Evolutionary conservation across 768 basidiomycete genomes (phyloP).

Genomic region (Phylloporus arenicola): DNA sequence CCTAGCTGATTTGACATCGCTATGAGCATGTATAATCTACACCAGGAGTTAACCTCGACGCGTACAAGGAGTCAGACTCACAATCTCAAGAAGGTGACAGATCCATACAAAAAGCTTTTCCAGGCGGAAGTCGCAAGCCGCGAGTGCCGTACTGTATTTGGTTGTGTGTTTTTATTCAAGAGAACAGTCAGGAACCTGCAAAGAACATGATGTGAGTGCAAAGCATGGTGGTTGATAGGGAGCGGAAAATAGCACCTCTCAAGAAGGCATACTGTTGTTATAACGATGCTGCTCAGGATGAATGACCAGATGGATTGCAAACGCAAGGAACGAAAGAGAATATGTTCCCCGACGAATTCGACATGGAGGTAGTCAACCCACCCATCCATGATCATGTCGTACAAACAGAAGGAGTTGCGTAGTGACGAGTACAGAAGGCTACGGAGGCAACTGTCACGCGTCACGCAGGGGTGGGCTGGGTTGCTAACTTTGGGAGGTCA

Average conservation of each 20-base stretch:
- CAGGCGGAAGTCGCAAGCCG: conserved; percentile 45
- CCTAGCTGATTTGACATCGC: conserved; percentile 68
- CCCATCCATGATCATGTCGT: conserved; percentile 32
- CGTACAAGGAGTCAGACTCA: conserved; percentile 29
- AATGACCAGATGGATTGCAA: conserved; percentile 49
- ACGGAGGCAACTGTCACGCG: too few species aligned
- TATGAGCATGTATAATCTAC: conserved; percentile 66
- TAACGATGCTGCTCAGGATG: conserved; percentile 40
- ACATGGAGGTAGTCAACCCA: conserved; percentile 46
- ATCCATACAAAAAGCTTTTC: conserved; percentile 51
- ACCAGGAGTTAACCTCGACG: background rate
- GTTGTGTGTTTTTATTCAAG: conserved; percentile 45
- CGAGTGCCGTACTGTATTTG: conserved; percentile 37
- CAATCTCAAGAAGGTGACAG: conserved; percentile 58
- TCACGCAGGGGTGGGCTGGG: too few species aligned
- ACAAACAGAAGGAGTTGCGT: background rate
- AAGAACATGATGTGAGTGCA: background rate
- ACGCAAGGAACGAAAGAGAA: conserved; percentile 37
- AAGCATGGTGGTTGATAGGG: background rate
- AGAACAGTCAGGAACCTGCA: conserved; percentile 47
- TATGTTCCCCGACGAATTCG: conserved; percentile 40
- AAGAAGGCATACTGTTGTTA: conserved; percentile 41
- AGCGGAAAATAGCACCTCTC: conserved; percentile 46
- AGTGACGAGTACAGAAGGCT: too few species aligned
- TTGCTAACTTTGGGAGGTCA: too few species aligned